Evolutionary conservation across 2,329 filamentous ascomycete genomes (phyloP), one percentile per base, ranked within the genome.

Genomic region (Botrytis pseudocinerea): DNA sequence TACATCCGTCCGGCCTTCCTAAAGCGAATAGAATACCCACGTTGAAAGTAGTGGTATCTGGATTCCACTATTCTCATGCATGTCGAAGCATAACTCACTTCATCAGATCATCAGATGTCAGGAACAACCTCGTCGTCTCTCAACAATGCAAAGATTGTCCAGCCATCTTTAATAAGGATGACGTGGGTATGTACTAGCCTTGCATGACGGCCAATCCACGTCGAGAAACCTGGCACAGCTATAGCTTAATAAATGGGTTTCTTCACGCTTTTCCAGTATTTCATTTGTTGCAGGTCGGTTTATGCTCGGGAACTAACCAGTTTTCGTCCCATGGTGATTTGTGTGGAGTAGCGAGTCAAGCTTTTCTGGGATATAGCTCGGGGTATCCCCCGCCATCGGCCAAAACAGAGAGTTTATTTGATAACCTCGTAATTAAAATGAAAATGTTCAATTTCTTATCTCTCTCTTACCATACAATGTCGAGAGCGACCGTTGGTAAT

Each of bases 131-230:
- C 35, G 32, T 25, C 46, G 38, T 16, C 64, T 35, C 46, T n/a
- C 64, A 28, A 40, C 22, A 54, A 28, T 51, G 9, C 46, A 40
- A 68, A 10, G 16, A 68, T 16, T 54, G 32, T 42, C 40, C 64
- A 28, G 64, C 64, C 35, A 68, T 57, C 64, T 68, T 57, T 68
- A 28, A 40, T 68, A 51, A 38, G 18, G 48, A 57, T 42, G 65
- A 42, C 48, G 35, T 69, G 65, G 38, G 65, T 42, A 10, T 18
- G 2, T 7, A 40, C 22, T 38, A n/a, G 32, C 51, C 64, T 48
- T 51, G 35, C 64, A 40, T 40, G 38, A 25, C 22, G 35, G 46
- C n/a, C n/a, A 40, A 54, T 42, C 46, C 48, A 35, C 48, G 5
- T 54, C 38, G 35, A 20, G 38, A 42, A 28, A 4, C 20, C 44